Evolutionary conservation across 1,284 basidiomycete species (phyloP).

Genomic region (Rhodotorula sp.): DNA sequence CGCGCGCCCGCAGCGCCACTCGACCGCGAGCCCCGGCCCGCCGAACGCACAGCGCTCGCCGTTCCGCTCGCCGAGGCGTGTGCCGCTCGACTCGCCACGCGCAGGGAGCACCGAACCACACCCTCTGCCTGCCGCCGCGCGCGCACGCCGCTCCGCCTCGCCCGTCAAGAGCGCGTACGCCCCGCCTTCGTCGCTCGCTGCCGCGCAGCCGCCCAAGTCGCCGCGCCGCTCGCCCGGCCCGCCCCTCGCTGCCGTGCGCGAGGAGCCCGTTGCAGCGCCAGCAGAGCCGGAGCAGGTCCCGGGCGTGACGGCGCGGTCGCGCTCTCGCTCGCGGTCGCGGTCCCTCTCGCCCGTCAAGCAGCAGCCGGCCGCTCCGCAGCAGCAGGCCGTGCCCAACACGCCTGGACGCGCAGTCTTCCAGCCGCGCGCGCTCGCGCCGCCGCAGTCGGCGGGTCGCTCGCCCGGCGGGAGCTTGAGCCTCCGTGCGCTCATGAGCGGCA

Average conservation of each 20-base stretch:
- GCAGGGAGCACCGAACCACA: not conserved
- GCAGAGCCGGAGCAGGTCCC: no score
- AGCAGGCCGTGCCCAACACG: not conserved
- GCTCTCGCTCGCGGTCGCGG: constrained; percentile 13
- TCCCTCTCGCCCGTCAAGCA: constrained; percentile 30
- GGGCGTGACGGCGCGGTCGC: constrained; percentile 2
- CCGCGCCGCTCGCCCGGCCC: not conserved
- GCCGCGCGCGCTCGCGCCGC: constrained; percentile 22
- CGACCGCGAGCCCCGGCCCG: not conserved
- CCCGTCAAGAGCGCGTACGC: not conserved
- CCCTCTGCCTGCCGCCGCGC: not conserved
- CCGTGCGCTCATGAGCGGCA: constrained; percentile 18
- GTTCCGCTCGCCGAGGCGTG: constrained; percentile 20
- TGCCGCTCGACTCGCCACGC: constrained; percentile 4
- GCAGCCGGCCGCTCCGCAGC: not conserved
- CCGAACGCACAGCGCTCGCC: constrained; percentile 1
- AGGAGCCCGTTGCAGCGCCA: not conserved
- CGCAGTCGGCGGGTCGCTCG: constrained; percentile 23
- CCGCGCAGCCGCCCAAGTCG: not conserved
- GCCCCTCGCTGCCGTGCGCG: not conserved
- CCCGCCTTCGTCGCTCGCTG: constrained; percentile 18
- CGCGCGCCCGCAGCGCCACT: not conserved
- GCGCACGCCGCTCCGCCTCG: not conserved
- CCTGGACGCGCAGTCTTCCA: constrained; percentile 11
- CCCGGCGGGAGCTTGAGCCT: constrained; percentile 32